Evolutionary conservation across 2,329 filamentous ascomycete genomes (phyloP), one percentile per base, ranked within the genome.

Genomic region (Rhytidhysteron rufulum): DNA sequence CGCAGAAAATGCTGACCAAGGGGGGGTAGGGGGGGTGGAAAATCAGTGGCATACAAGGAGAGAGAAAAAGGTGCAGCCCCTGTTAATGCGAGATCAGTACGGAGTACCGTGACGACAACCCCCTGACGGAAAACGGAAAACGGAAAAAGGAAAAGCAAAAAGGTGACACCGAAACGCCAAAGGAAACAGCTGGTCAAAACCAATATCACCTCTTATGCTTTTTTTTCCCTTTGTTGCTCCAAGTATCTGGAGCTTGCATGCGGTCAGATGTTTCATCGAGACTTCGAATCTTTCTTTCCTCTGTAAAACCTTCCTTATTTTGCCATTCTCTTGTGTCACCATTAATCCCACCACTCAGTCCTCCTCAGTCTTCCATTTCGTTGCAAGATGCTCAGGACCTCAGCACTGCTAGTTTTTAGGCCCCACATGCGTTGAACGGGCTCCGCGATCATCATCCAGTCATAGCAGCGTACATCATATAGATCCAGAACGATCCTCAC

Each of bases 391-490:
- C 47, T 56, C 15, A 67, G 41, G 7, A 67, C 61, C 40, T 61
- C 59, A 2, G 56, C 61, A 46, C 55, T 60, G 18, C 51, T 53
- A 15, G 62, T 63, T 21, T 49, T 47, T 24, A 62, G 50, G 1
- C 61, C 59, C 55, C 61, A 66, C 5, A 60, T 43, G 18, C 61
- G 47, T 49, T 55, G 51, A 31, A 67, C 50, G 8, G 57, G 54
- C 37, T 59, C 60, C 4, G 59, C 57, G 34, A 67, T 63, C n/a
- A 50, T 54, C 50, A 53, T 65, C 63, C 63, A 67, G 38, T 58
- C 56, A n/a, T 64, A 46, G 1, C 58, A 49, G 4, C 57, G 46
- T 6, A 58, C 53, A 40, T 67, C 63, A 40, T 56, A 57, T 41
- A 66, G 43, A 36, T 65, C 58, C 8, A 67, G 54, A 11, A 67